These are phyloP conservation scores for Hirsutella thompsonii DNA, from an alignment of 2,329 filamentous ascomycete species.

Conservation along the genomic window DNA sequence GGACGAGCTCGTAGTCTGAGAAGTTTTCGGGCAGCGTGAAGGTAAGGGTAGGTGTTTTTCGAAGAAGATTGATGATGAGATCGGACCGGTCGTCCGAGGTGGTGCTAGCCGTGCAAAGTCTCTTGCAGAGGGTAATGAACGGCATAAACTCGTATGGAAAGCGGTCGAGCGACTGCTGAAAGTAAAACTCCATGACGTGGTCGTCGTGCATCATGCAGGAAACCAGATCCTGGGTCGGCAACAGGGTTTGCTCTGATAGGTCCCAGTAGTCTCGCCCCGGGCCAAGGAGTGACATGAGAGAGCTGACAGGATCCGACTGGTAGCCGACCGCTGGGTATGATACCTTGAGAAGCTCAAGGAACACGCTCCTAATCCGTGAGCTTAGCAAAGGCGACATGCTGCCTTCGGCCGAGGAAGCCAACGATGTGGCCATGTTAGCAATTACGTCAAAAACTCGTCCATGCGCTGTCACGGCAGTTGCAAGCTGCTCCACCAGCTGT, in stretches of 20 bases:
- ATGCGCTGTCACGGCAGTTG: slow-evolving; percentile 32
- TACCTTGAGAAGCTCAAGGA: slow-evolving; percentile 59
- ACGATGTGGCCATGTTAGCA: slow-evolving; percentile 31
- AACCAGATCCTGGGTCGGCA: slow-evolving; percentile 18
- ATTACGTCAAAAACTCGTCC: slow-evolving; percentile 42
- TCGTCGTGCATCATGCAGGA: slow-evolving; percentile 22
- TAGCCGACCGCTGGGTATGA: slow-evolving; percentile 59
- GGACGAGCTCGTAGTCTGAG: slow-evolving; percentile 60
- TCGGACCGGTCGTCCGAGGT: slow-evolving; percentile 25
- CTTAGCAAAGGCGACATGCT: slow-evolving; percentile 43
- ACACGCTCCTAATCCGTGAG: slow-evolving; percentile 47
- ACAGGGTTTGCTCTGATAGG: slow-evolving; percentile 25
- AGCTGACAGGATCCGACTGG: slow-evolving; percentile 54
- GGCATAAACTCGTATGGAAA: slow-evolving; percentile 80
- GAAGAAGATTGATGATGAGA: slow-evolving; percentile 49
- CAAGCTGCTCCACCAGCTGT: slow-evolving; percentile 36
- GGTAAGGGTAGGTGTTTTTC: slow-evolving; percentile 61
- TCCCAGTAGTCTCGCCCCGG: slow-evolving; percentile 41
- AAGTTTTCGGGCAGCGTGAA: slow-evolving; percentile 63
- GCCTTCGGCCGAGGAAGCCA: slow-evolving; percentile 31
- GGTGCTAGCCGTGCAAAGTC: slow-evolving; percentile 32
- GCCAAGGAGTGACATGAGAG: slow-evolving; percentile 51
- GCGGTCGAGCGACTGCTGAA: slow-evolving; percentile 58
- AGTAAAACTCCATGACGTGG: slow-evolving; percentile 41
- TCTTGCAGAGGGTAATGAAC: slow-evolving; percentile 59